Conservation (phyloP, 495 filamentous ascomycete species). For the Penicillium lividum region DNA sequence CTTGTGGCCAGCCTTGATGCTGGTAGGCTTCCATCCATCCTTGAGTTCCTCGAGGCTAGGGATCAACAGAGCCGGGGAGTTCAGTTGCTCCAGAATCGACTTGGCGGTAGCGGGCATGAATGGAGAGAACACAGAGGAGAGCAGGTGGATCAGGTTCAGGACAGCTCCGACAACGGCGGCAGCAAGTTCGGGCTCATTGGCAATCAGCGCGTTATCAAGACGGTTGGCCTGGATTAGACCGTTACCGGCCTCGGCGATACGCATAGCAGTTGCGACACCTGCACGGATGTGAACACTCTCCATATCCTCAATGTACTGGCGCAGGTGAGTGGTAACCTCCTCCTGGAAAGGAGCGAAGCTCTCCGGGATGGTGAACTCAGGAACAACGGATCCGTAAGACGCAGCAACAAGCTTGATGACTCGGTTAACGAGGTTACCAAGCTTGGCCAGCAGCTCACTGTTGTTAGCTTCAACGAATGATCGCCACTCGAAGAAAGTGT, state of each 20-base stretch:
- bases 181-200: conserved; percentile 69
- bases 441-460: conserved; percentile 82
- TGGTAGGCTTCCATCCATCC: conserved; percentile 58
- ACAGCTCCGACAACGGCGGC: conserved; percentile 78
- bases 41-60: conserved; percentile 51
- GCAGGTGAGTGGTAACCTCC: conserved; percentile 62
- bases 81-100: conserved; percentile 73
- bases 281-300: conserved; percentile 75
- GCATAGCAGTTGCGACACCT: conserved; percentile 69
- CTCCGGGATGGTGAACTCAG: conserved; percentile 58
- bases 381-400: conserved; percentile 67
- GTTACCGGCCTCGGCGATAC: conserved; percentile 73
- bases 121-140: conserved; percentile 73
- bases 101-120: conserved; percentile 82
- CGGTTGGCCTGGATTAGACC: conserved; percentile 77
- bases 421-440: conserved; percentile 93
- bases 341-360: conserved; percentile 46
- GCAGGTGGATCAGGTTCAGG: conserved; percentile 78
- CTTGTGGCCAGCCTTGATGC: conserved; percentile 70
- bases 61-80: conserved; percentile 63
- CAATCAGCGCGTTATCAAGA: conserved; percentile 78
- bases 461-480: conserved; percentile 87
- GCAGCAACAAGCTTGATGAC: conserved; percentile 88
- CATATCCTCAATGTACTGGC: conserved; percentile 70
- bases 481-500: conserved; percentile 88